Base-by-base conservation (phyloP, 2,329 filamentous ascomycete genomes). In the Teratosphaeria gauchensis region DNA sequence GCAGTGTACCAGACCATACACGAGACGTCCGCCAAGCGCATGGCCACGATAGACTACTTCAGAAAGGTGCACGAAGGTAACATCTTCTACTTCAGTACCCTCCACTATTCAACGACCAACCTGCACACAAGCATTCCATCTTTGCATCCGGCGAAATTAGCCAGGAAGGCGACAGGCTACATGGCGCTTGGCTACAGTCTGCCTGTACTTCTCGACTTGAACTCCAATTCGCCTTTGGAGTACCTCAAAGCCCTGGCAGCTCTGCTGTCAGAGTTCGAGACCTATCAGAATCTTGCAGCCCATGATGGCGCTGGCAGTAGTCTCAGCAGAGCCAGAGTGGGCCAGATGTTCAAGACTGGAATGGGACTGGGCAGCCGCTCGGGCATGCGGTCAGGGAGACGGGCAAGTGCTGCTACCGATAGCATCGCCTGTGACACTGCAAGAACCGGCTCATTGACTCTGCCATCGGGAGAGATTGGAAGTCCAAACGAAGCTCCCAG, bases 81-180 rank as follows among this genome's bases (percentile, higher is more conserved):
- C 59, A 86, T 96, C 51, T 97, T 95, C 78, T 97, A 94, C 92
- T 96, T 97, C 80, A 96, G 96, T 76, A 96, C 94, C 0, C 84
- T 96, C 61, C 88, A 95, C 69, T 96, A 96, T 75, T 89, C 91
- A 64, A 88, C 90, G 68, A 74, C 83, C 32, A 90, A 96, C 73
- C 81, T 97, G 35, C 78, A 82, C 56, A 86, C 87, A 69, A 56
- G 30, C 19, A 87, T 96, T 78, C 86, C 92, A 53, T 95, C 90
- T 71, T 92, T 95, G 71, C 89, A 95, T 60, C 78, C 84, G 3
- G 85, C 88, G 63, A 94, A 92, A 71, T 84, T 96, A 54, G 87
- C 90, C 62, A 88, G 92, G 59, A 89, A 94, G 66, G 92, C 94
- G 38, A 95, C 91, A 56, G 96, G 96, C 73, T 95, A 92, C 73